Conservation (phyloP, 2,329 filamentous ascomycete species). For the Rhytidhysteron rufulum region DNA sequence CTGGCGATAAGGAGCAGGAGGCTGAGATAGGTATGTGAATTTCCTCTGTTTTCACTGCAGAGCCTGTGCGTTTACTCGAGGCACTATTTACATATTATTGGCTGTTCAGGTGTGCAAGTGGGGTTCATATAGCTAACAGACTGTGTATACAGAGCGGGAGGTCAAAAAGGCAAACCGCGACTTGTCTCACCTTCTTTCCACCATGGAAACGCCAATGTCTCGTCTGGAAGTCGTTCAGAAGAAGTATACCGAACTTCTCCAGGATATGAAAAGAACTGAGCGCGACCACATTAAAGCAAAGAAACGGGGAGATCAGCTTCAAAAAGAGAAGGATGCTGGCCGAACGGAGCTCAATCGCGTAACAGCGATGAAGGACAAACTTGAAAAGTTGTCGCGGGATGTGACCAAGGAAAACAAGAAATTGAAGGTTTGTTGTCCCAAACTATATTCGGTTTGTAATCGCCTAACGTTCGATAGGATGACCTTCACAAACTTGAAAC, state of each 20-base stretch:
- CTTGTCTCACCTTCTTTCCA: constrained; percentile 75
- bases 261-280: constrained; percentile 93
- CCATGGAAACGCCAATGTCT: constrained; percentile 86
- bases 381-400: constrained; percentile 93
- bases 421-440: constrained; percentile 68
- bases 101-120: too few species aligned
- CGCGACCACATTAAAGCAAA: constrained; percentile 94
- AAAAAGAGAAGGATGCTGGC: constrained; percentile 93
- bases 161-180: constrained; percentile 93
- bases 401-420: constrained; percentile 97
- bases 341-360: constrained; percentile 88
- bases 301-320: constrained; percentile 86
- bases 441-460: neutral
- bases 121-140: too few species aligned
- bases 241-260: constrained; percentile 84
- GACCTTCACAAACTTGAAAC: constrained; percentile 83
- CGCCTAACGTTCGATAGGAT: constrained; percentile 61
- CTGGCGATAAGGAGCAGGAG: constrained; percentile 92
- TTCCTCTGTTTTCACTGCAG: neutral
- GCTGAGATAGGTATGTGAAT: constrained; percentile 76
- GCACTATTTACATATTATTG: too few species aligned
- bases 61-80: too few species aligned
- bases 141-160: constrained; percentile 67
- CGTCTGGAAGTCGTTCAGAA: constrained; percentile 89
- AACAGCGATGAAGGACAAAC: constrained; percentile 85